A percentile compares a stretch with the other conserved stretches of the same genome.
Conservation (phyloP, 1,284 basidiomycete genomes). For the Exsudoporus floridanus region DNA sequence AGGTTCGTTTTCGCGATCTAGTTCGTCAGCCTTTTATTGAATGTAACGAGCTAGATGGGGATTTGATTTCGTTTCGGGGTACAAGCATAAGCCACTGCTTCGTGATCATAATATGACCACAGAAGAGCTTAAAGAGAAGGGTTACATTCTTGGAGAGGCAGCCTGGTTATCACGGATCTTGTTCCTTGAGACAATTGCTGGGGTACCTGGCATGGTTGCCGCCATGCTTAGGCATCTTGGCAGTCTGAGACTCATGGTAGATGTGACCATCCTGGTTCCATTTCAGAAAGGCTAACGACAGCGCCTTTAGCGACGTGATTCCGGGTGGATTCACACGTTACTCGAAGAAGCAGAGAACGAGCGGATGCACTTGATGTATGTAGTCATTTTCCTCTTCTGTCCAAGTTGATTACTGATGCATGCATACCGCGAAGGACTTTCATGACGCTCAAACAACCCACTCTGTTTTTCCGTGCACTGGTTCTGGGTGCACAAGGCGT, state of each 20-base stretch:
- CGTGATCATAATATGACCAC: slow-evolving; percentile 59
- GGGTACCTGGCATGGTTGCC: slow-evolving; percentile 93
- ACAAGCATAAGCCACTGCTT: slow-evolving; percentile 73
- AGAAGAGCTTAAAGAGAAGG: slow-evolving; percentile 68
- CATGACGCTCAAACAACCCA: slow-evolving; percentile 81
- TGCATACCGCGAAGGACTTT: slow-evolving; percentile 63
- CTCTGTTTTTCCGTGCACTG: slow-evolving; percentile 74
- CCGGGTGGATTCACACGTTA: slow-evolving; percentile 84
- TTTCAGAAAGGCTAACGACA: slow-evolving; percentile 10
- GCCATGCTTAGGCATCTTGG: slow-evolving; percentile 83
- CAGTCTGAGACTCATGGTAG: slow-evolving; percentile 80
- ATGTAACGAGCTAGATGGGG: slow-evolving; percentile 42
- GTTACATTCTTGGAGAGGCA: slow-evolving; percentile 70
- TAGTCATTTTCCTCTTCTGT: slow-evolving; percentile 2
- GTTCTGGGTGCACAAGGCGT: slow-evolving; percentile 88
- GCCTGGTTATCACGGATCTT: slow-evolving; percentile 86
- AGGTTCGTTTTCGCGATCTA: slow-evolving; percentile 39
- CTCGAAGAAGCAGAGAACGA: slow-evolving; percentile 96
- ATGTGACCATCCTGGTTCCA: slow-evolving; percentile 16
- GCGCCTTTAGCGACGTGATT: slow-evolving; percentile 68
- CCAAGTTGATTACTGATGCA: slow-evolving; percentile 12
- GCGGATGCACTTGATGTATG: slow-evolving; percentile 86
- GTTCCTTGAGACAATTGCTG: slow-evolving; percentile 89
- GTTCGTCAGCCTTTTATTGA: slow-evolving; percentile 8
- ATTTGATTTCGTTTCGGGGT: slow-evolving; percentile 80